Evolutionary conservation across 306 rosid genomes (phyloP).

Genomic region (Senna siamea): DNA sequence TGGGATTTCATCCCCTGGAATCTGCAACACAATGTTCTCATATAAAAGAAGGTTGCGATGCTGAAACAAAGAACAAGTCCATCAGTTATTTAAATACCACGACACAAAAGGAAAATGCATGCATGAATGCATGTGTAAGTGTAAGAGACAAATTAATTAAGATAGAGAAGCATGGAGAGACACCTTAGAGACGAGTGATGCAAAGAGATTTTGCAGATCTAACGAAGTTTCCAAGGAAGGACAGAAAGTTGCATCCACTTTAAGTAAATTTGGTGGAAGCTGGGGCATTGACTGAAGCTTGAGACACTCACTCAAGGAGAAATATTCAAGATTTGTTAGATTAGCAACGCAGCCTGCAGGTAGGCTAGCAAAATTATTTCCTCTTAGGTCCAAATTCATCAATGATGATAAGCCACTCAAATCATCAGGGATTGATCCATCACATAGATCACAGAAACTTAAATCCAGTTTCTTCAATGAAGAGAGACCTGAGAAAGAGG

Average conservation of each 20-base stretch:
- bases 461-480: background rate
- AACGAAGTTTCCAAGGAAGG: too few relatives aligned
- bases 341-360: slow-evolving; percentile 26
- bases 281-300: background rate
- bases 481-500: background rate
- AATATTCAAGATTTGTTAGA: background rate
- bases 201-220: background rate
- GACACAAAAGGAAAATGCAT: background rate
- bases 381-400: background rate
- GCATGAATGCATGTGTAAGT: too few relatives aligned
- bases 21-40: too few relatives aligned
- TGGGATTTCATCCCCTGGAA: too few relatives aligned
- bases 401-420: background rate
- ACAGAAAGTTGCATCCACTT: too few relatives aligned
- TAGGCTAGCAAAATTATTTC: background rate
- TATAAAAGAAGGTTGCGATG: too few relatives aligned
- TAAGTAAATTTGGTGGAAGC: too few relatives aligned
- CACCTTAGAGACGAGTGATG: background rate
- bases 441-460: background rate
- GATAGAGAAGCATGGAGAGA: background rate
- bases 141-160: background rate
- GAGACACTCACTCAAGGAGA: background rate
- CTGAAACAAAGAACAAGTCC: too few relatives aligned
- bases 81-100: too few relatives aligned
- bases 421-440: background rate